These are phyloP conservation scores for Castanea mollissima DNA, from an alignment of 306 rosid species.

Conservation along the genomic window DNA sequence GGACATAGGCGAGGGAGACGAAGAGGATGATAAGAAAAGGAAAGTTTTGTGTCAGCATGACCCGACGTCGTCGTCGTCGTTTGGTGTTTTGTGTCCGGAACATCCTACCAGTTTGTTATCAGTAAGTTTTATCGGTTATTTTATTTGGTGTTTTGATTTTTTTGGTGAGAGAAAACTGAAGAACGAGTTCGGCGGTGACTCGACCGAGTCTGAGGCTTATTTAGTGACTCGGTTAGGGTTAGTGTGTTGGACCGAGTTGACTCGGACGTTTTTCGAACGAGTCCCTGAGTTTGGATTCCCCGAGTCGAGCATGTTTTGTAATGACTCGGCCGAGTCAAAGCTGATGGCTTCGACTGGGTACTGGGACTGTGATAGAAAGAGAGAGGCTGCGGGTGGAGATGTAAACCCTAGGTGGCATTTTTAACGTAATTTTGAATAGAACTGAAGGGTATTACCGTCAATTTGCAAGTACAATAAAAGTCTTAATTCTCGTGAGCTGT, in stretches of 20 bases:
- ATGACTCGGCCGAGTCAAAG: not conserved
- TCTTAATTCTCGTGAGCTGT: constrained; percentile 23
- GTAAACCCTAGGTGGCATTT: not conserved
- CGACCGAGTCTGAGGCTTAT: constrained; percentile 10
- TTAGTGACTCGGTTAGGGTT: constrained; percentile 18
- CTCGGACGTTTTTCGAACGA: constrained; percentile 16
- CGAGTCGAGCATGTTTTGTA: not conserved
- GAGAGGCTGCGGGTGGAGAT: too few relatives aligned
- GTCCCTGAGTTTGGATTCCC: not conserved
- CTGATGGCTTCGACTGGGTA: too few relatives aligned
- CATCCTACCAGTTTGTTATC: constrained; percentile 40
- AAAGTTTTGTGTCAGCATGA: too few relatives aligned
- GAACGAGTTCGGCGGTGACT: constrained; percentile 3
- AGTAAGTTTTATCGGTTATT: constrained; percentile 49
- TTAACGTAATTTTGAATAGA: not conserved
- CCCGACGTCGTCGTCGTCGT: constrained; percentile 13
- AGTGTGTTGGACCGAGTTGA: constrained; percentile 25
- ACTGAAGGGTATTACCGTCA: not conserved
- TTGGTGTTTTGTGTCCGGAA: constrained; percentile 28
- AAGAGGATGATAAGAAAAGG: constrained; percentile 37
- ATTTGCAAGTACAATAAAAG: not conserved
- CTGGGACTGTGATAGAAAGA: too few relatives aligned
- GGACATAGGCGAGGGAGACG: constrained; percentile 55
- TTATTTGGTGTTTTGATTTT: not conserved
- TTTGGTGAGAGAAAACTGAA: not conserved